Evolutionary conservation across 805 yeast genomes (phyloP).

Genomic region (Kodamaea hsintzibuensis): DNA sequence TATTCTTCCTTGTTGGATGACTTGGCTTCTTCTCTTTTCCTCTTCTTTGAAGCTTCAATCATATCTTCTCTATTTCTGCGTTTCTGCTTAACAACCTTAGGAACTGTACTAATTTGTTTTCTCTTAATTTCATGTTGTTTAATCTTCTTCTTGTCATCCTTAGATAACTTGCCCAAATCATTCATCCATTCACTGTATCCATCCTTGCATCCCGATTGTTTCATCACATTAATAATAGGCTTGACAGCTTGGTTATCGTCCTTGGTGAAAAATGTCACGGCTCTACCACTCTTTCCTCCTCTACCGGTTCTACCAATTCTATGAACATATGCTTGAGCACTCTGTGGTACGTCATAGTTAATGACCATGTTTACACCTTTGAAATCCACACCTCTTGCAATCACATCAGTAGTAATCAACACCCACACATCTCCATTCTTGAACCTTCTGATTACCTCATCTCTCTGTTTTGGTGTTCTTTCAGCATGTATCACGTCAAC

Average conservation of each 20-base stretch:
- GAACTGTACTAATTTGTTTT: constrained; percentile 81
- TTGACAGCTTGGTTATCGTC: constrained; percentile 77
- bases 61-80: constrained; percentile 63
- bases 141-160: constrained; percentile 60
- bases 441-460: constrained; percentile 78
- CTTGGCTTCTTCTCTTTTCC: constrained; percentile 36
- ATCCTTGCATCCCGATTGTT: constrained; percentile 73
- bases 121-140: constrained; percentile 63
- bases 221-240: constrained; percentile 91
- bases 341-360: constrained; percentile 93
- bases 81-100: constrained; percentile 63
- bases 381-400: constrained; percentile 96
- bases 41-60: constrained; percentile 72
- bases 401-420: constrained; percentile 91
- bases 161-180: constrained; percentile 61
- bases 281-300: constrained; percentile 83
- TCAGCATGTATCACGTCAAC: constrained; percentile 97
- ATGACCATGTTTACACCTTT: constrained; percentile 93
- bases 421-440: constrained; percentile 94
- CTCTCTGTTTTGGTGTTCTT: constrained; percentile 85
- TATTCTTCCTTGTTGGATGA: background rate
- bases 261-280: constrained; percentile 90
- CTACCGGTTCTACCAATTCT: constrained; percentile 99
- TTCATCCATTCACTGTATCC: constrained; percentile 83
- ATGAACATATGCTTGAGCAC: constrained; percentile 94